Evolutionary conservation across 345 rosid species (phyloP).

Genomic region (Durio zibethinus): DNA sequence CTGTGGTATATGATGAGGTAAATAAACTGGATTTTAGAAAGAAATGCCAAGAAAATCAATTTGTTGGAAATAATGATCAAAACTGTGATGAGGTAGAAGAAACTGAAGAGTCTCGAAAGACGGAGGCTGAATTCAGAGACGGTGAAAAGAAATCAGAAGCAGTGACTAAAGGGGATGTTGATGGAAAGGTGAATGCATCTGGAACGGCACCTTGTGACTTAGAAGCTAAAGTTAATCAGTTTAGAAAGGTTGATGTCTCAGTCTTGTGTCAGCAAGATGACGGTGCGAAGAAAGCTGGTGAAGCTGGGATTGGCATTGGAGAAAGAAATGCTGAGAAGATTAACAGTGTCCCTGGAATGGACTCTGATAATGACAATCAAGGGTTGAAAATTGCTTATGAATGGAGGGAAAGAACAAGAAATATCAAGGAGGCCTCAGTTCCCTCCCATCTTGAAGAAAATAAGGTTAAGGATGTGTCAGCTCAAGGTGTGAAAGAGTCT

Average conservation of each 20-base stretch:
- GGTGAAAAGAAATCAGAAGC: slow-evolving; percentile 31
- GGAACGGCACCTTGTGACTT: slow-evolving; percentile 14
- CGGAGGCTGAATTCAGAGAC: slow-evolving; percentile 19
- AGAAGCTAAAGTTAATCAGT: slow-evolving; percentile 17
- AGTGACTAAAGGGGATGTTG: slow-evolving; percentile 14
- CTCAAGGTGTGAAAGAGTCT: slow-evolving; percentile 30
- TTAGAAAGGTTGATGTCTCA: slow-evolving; percentile 19
- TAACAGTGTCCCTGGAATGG: slow-evolving; percentile 18
- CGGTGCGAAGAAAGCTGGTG: slow-evolving; percentile 17
- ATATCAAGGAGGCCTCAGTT: slow-evolving; percentile 22
- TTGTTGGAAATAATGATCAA: slow-evolving; percentile 27
- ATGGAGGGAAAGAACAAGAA: slow-evolving; percentile 29
- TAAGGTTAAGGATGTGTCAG: slow-evolving; percentile 35
- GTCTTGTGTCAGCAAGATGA: slow-evolving; percentile 19
- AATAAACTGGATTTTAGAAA: slow-evolving; percentile 20
- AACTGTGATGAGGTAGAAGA: slow-evolving; percentile 25
- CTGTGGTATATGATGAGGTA: slow-evolving; percentile 14
- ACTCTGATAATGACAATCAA: slow-evolving; percentile 29
- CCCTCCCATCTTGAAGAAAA: slow-evolving; percentile 33
- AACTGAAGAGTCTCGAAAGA: slow-evolving; percentile 23
- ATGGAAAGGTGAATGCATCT: slow-evolving; percentile 21
- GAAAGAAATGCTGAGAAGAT: slow-evolving; percentile 31
- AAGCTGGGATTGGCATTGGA: slow-evolving; percentile 24
- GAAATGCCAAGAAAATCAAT: slow-evolving; percentile 24
- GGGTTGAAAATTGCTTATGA: slow-evolving; percentile 33